phyloP scores from a whole-genome alignment of 2,329 filamentous ascomycete species.

The Gremmenia infestans region DNA sequence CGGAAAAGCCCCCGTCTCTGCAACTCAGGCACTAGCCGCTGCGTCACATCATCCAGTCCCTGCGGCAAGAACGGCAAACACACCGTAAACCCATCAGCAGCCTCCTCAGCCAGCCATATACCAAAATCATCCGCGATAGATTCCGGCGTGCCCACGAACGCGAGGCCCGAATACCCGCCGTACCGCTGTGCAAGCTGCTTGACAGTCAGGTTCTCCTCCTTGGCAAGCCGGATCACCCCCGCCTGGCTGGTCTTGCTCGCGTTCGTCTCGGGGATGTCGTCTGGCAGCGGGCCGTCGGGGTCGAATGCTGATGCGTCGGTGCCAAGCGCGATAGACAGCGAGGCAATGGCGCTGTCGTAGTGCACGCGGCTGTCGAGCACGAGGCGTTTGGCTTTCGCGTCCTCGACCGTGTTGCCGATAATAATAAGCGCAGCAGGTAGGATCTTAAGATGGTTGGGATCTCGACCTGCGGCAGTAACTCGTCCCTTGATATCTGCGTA shows the following conservation, averaged over 20 bases:
- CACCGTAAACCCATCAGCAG: slow-evolving; percentile 47
- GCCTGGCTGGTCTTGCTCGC: slow-evolving; percentile 46
- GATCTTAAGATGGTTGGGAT: slow-evolving; percentile 44
- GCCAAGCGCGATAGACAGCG: slow-evolving; percentile 44
- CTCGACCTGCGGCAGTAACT: slow-evolving; percentile 40
- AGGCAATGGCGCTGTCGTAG: slow-evolving; percentile 50
- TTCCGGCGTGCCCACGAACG: slow-evolving; percentile 46
- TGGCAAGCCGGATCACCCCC: slow-evolving; percentile 40
- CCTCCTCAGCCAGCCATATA: slow-evolving; percentile 43
- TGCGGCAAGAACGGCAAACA: slow-evolving; percentile 47
- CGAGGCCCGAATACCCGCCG: slow-evolving; percentile 45
- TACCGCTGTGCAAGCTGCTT: slow-evolving; percentile 47
- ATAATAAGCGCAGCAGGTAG: slow-evolving; percentile 47
- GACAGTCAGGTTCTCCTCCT: slow-evolving; percentile 42
- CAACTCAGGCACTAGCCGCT: slow-evolving; percentile 45
- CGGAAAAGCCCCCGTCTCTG: slow-evolving; percentile 47
- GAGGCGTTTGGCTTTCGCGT: slow-evolving; percentile 44
- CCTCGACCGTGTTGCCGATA: slow-evolving; percentile 44
- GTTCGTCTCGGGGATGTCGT: slow-evolving; percentile 47
- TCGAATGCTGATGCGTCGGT: slow-evolving; percentile 44
- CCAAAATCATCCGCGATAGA: slow-evolving; percentile 46
- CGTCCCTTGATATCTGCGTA: slow-evolving; percentile 49
- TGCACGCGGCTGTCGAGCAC: slow-evolving; percentile 47
- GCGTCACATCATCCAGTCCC: slow-evolving; percentile 44
- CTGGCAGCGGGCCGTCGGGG: slow-evolving; percentile 44